Evolutionary conservation across 805 yeast species (phyloP), one percentile per base, ranked within the genome.

Genomic region (Tetrapisispora pingtungensis): DNA sequence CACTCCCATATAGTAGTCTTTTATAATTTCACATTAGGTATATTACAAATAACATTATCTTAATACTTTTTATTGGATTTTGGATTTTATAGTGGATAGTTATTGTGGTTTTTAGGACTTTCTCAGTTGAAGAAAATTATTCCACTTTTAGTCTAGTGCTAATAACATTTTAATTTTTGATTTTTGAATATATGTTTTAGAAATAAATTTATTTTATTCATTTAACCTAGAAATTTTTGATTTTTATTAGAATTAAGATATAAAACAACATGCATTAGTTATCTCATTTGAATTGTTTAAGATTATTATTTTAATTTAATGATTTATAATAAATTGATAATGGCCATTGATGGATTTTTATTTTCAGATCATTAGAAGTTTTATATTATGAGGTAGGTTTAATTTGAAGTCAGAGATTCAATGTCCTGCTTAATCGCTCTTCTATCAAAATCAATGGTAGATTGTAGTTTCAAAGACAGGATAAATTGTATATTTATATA

Each of bases 371-470:
- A 38, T 41, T 37, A 43, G 35, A n/a, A n/a, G 10, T 38, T 33
- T 24, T 34, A 22, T 38, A 36, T 40, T 34, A 20, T n/a, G 35
- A 22, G 32, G 15, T 31, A 30, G 13, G 42, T 24, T 43, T 45
- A 36, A 49, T 49, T 37, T 42, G 51, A 47, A 52, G 48, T 56
- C 65, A 55, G 52, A 62, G 55, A 62, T 43, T 52, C 46, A 54
- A 49, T 48, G 39, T 53, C 68, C 69, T 66, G 54, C 58, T 61
- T 65, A 65, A 65, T 65, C 69, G 66, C 69, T 65, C 67, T 55
- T 56, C 68, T 64, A 61, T 64, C 61, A 55, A 39, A 39, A 43
- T 49, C 46, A 45, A 57, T 64, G 61, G 58, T 62, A 61, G 67
- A 39, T 49, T 62, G 69, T 54, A 62, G 69, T 64, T 64, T 64